Conservation (phyloP, 2,329 filamentous ascomycete species). For the Neopestalotiopsis sp. region DNA sequence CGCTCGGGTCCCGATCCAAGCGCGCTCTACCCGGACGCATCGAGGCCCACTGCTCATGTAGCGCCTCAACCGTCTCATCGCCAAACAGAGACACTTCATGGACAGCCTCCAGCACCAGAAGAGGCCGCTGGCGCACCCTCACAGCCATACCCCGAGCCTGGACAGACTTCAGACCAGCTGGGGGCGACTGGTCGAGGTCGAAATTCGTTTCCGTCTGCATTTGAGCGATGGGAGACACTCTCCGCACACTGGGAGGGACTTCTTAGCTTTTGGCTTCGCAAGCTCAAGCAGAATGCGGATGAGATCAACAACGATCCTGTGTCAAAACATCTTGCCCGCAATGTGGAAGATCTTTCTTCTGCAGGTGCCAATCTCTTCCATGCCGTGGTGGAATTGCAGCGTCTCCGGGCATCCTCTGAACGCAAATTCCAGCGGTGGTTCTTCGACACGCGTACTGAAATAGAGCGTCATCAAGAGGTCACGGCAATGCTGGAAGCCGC, state of each 20-base stretch:
- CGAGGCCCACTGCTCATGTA: slow-evolving; percentile 23
- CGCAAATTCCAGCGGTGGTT: slow-evolving; percentile 99
- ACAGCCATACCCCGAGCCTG: slow-evolving; percentile 32
- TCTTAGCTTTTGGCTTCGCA: slow-evolving; percentile 95
- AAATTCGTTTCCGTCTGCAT: slow-evolving; percentile 91
- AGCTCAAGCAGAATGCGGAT: slow-evolving; percentile 87
- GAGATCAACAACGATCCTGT: slow-evolving; percentile 84
- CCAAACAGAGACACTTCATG: slow-evolving; percentile 25
- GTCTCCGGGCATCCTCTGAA: slow-evolving; percentile 91
- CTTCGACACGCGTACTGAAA: slow-evolving; percentile 88
- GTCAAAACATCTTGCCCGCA: slow-evolving; percentile 85
- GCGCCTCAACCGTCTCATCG: slow-evolving; percentile 32
- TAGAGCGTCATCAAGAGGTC: slow-evolving; percentile 83
- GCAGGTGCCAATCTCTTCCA: slow-evolving; percentile 97
- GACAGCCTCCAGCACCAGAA: slow-evolving; percentile 27
- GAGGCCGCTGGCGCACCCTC: slow-evolving; percentile 37
- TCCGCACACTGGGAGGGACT: slow-evolving; percentile 98
- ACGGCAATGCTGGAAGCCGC: slow-evolving; percentile 79
- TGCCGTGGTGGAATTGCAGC: slow-evolving; percentile 93
- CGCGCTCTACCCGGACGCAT: slow-evolving; percentile 22
- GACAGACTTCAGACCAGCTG: slow-evolving; percentile 38
- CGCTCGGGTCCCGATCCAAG: slow-evolving; percentile 28
- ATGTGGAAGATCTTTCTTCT: slow-evolving; percentile 96
- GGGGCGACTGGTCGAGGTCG: slow-evolving; percentile 43
- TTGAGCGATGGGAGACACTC: slow-evolving; percentile 95